Evolutionary conservation across 768 basidiomycete genomes (phyloP).

Genomic region (Neoboletus subvelutipes): DNA sequence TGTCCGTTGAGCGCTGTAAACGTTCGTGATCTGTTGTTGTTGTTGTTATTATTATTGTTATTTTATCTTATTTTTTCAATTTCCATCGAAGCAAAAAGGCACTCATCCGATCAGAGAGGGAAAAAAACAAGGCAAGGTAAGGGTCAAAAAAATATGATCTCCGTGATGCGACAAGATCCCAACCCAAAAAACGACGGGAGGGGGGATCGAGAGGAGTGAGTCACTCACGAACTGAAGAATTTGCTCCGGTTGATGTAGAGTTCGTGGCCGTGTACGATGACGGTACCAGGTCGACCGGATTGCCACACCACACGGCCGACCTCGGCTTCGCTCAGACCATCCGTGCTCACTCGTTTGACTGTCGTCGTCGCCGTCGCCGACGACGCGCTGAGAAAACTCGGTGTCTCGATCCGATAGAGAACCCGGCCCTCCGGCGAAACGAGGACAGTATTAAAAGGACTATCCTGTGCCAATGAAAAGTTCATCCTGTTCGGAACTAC

Average conservation of each 20-base stretch:
- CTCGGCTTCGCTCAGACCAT: constrained; percentile 26
- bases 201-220: neutral
- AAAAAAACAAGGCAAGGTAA: neutral
- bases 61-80: neutral
- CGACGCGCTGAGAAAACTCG: constrained; percentile 10
- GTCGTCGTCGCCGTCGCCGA: constrained; percentile 21
- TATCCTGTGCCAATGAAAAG: constrained; percentile 32
- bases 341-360: constrained; percentile 24
- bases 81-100: neutral
- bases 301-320: constrained; percentile 33
- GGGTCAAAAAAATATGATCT: constrained; percentile 4
- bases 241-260: constrained; percentile 25
- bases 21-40: constrained; percentile 28
- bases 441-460: constrained; percentile 33
- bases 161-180: neutral
- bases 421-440: constrained; percentile 30
- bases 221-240: constrained; percentile 33
- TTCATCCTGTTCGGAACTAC: constrained; percentile 22
- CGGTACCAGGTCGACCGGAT: constrained; percentile 27
- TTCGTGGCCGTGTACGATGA: constrained; percentile 29
- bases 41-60: too few relatives aligned
- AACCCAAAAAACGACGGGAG: neutral
- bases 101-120: neutral
- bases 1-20: constrained; percentile 36
- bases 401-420: constrained; percentile 33